phyloP scores from a whole-genome alignment of 306 rosid species.

The Biancaea sappan region DNA sequence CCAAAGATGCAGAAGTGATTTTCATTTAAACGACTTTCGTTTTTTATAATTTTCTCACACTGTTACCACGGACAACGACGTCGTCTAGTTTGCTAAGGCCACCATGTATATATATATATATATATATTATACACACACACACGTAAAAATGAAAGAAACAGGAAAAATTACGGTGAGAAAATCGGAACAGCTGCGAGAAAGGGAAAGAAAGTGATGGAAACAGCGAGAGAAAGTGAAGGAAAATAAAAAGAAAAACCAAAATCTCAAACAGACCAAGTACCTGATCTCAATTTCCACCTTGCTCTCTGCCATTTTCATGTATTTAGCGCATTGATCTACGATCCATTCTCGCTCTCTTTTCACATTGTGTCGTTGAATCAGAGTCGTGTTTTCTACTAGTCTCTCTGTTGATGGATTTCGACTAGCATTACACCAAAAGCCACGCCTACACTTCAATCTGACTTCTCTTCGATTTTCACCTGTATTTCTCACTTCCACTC shows the following conservation, averaged over 20 bases:
- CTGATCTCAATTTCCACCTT: neutral
- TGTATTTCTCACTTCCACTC: neutral
- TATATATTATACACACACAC: neutral
- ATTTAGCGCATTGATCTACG: slow-evolving; percentile 33
- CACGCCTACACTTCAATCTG: slow-evolving; percentile 12
- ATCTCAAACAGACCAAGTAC: neutral
- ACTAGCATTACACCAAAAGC: slow-evolving; percentile 17
- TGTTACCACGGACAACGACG: neutral
- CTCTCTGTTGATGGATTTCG: slow-evolving; percentile 35
- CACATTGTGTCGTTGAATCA: slow-evolving; percentile 24
- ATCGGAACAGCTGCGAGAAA: neutral
- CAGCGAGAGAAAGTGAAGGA: neutral
- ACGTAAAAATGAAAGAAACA: neutral
- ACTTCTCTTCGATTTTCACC: slow-evolving; percentile 17
- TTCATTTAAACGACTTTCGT: neutral
- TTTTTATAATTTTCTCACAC: too few species aligned
- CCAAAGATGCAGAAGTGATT: too few species aligned
- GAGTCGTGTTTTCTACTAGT: neutral
- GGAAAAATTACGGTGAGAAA: too few species aligned
- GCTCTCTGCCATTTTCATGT: slow-evolving; percentile 5
- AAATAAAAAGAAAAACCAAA: neutral
- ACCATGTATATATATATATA: neutral
- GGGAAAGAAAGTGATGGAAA: slow-evolving; percentile 25
- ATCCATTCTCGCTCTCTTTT: neutral
- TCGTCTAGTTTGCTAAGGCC: neutral